phyloP scores from a whole-genome alignment of 2,329 filamentous ascomycete species.

The Cercospora beticola region DNA sequence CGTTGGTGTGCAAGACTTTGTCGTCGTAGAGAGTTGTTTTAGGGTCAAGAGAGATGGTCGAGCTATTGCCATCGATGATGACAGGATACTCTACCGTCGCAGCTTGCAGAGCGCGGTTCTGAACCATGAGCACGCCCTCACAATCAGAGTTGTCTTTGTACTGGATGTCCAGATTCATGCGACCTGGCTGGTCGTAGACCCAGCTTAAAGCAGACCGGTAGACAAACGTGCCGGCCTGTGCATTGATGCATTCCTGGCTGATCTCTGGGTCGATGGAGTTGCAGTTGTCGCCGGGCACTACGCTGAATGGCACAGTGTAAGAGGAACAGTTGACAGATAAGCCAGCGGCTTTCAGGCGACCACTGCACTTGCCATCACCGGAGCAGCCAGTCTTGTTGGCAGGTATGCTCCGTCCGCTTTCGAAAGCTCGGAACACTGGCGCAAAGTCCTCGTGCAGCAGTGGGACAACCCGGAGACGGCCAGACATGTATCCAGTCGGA shows the following conservation, averaged over 20 bases:
- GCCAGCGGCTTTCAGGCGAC: neutral
- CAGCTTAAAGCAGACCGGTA: neutral
- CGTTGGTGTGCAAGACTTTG: neutral
- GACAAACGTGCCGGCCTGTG: neutral
- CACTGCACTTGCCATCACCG: neutral
- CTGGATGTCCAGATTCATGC: neutral
- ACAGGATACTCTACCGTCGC: neutral
- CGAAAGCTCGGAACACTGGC: neutral
- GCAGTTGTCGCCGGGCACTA: neutral
- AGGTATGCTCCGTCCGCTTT: neutral
- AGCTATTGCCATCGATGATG: neutral
- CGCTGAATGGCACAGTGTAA: neutral
- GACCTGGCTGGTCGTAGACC: neutral
- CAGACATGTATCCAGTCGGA: neutral
- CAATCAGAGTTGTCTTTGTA: neutral
- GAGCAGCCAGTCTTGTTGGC: neutral
- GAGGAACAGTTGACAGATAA: neutral
- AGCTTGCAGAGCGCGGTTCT: neutral
- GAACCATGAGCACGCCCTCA: neutral
- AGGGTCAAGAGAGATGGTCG: neutral
- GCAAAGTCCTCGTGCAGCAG: neutral
- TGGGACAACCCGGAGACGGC: neutral
- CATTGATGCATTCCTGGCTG: neutral
- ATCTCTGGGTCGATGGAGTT: neutral
- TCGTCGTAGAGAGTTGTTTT: neutral